Base-by-base conservation (phyloP, 139 green algal species). In the Coelastrella sp. region DNA sequence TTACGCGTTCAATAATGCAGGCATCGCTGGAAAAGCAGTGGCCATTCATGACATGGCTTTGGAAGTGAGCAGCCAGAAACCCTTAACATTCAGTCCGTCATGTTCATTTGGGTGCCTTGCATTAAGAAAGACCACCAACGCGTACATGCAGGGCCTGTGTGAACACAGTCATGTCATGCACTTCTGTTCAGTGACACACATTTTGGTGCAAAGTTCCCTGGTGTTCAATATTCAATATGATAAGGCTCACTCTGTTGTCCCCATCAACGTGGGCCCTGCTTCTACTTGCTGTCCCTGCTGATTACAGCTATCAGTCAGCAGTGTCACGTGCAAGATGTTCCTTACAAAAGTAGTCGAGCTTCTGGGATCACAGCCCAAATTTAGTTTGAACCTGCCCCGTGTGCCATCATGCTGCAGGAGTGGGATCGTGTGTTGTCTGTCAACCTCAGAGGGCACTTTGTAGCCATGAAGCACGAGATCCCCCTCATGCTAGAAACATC, bases 1-100 rank as follows among this genome's bases (percentile, higher is more conserved):
- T 47, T 90, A 90, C 60, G 86, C 86, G 3, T 83, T 85, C 75
- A 90, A 90, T 60, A 90, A 90, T 85, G 86, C 86, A 85, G 86
- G 86, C 23, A 90, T 89, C 65, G 17, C 64, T 22, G 60, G 58
- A 10, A 74, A 56, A 3, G 6, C n/a, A 17, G 59, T 59, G 23
- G 58, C 80, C 20, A 56, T 86, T 3, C 80, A 86, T 71, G 60
- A 68, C 20, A 73, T 86, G 59, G 10, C 58, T 16, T 10, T 86
- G 58, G 80, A 86, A n/a, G 80, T 86, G 59, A n/a, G 80, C 7
- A 8, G 14, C 10, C 7, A 5, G 71, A 7, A 32, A 17, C 5
- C 5, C 11, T 47, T 7, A 8, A 77, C 16, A 5, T n/a, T 5
- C 8, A 77, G 14, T 23, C 71, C 16, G 14, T n/a, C 11, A 77